phyloP scores from a whole-genome alignment of 805 yeast species.

The Teunomyces funiuensis region DNA sequence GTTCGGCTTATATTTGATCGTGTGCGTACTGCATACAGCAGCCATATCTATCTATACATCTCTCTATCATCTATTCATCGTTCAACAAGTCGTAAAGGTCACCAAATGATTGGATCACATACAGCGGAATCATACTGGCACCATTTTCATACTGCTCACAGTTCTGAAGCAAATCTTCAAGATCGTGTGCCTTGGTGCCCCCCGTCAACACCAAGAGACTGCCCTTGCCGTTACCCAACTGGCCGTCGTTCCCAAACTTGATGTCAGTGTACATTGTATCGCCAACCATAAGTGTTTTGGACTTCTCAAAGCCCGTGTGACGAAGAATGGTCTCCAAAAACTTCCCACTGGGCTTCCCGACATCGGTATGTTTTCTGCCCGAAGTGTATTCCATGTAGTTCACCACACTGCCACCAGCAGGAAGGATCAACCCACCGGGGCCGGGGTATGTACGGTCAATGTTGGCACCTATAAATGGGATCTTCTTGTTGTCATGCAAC shows the following conservation, averaged over 20 bases:
- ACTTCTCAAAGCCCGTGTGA: conserved; percentile 25
- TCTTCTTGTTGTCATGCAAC: conserved; percentile 25
- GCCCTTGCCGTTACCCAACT: conserved; percentile 29
- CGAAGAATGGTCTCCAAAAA: conserved; percentile 31
- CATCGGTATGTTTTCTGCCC: conserved; percentile 31
- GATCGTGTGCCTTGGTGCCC: conserved; percentile 30
- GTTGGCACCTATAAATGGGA: conserved; percentile 42
- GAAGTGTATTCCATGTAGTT: conserved; percentile 37
- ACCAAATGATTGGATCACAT: conserved; percentile 33
- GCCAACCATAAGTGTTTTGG: conserved; percentile 39
- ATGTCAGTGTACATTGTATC: conserved; percentile 44
- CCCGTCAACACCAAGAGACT: conserved; percentile 38
- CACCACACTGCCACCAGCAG: conserved; percentile 44
- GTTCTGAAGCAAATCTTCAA: conserved; percentile 14
- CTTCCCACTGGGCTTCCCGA: conserved; percentile 38
- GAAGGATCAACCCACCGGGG: conserved; percentile 34
- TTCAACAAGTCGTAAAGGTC: conserved; percentile 17
- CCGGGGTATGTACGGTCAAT: conserved; percentile 44
- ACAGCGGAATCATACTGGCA: conserved; percentile 25
- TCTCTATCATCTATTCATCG: background rate
- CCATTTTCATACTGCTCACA: conserved; percentile 11
- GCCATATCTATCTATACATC: conserved; percentile 4
- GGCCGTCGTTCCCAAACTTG: conserved; percentile 43
- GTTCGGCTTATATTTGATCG: too few relatives aligned
- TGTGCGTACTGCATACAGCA: background rate